Base-by-base conservation (phyloP, 805 yeast species). In the Candida ortonii region DNA sequence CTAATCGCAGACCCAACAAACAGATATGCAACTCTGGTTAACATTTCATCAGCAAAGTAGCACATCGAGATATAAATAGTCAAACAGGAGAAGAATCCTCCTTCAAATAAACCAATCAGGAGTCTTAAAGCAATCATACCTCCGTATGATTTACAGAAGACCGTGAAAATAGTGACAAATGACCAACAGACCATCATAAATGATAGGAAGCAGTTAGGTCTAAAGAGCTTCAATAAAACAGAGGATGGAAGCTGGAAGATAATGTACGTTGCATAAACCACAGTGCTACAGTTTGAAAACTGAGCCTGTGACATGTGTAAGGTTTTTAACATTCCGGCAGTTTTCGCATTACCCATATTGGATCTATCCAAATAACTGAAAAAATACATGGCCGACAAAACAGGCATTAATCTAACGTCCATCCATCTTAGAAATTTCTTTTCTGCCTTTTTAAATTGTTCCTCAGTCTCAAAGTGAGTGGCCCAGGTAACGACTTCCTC, bases 21-120 rank as follows among this genome's bases (percentile, higher is more conserved):
- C 28, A 76, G 64, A 35, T 66, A 63, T 5, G 76, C 67, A 40
- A 70, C 58, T 29, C 80, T 58, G 16, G 64, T 56, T 1, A 74
- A 75, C 39, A 70, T 63, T 45, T 74, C 78, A 30, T 62, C 58
- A 33, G 78, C 70, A 20, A 74, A 63, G 57, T 81, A 81, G 64
- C 77, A 81, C 55, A 76, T 74, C 16, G 82, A 64, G 47, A 81
- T 65, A 36, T 81, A 65, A 53, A 80, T 81, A 53, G 81, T 81
- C 43, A 83, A 74, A n/a, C 84, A 80, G 2, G 87, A 87, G 61
- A 81, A 81, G 46, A 80, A 72, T 17, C 84, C 79, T 18, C 80
- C 70, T 57, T 83, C 89, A 40, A 77, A 70, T 24, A 77, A 50
- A 38, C 89, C 90, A 16, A 82, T 64, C 22, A 82, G 62, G 40